These are phyloP conservation scores for Pseudocercospora ulei DNA, from an alignment of 2,329 filamentous ascomycete species.

Conservation along the genomic window DNA sequence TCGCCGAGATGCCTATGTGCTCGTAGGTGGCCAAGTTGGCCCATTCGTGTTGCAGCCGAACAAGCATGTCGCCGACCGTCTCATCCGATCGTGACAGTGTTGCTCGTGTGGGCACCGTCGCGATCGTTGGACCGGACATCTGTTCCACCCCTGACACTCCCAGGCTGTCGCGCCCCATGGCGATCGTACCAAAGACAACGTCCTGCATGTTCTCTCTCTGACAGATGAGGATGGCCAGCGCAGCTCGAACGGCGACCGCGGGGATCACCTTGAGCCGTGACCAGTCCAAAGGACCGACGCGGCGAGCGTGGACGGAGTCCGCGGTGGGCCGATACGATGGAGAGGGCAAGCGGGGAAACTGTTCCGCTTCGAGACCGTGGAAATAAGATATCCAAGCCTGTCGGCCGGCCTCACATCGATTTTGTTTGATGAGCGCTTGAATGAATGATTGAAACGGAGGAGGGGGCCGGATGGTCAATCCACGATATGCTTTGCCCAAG, in stretches of 20 bases:
- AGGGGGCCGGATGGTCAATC: background rate
- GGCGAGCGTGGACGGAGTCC: constrained; percentile 25
- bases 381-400: constrained; percentile 16
- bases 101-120: constrained; percentile 27
- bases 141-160: constrained; percentile 7
- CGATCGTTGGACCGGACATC: constrained; percentile 6
- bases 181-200: constrained; percentile 6
- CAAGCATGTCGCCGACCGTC: background rate
- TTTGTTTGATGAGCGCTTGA: background rate
- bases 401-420: background rate
- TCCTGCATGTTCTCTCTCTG: background rate
- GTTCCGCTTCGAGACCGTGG: constrained; percentile 27
- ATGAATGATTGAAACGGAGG: constrained; percentile 9
- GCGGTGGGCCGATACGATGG: constrained; percentile 22
- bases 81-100: constrained; percentile 11
- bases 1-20: constrained; percentile 35
- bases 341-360: constrained; percentile 32
- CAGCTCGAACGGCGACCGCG: constrained; percentile 7
- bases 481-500: constrained; percentile 15
- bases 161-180: constrained; percentile 6
- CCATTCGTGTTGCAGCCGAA: constrained; percentile 4
- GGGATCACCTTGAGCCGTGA: constrained; percentile 8
- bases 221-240: constrained; percentile 2
- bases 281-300: constrained; percentile 12
- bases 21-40: constrained; percentile 19